Conservation (phyloP, 768 basidiomycete genomes). For the Crassisporium funariophilum region DNA sequence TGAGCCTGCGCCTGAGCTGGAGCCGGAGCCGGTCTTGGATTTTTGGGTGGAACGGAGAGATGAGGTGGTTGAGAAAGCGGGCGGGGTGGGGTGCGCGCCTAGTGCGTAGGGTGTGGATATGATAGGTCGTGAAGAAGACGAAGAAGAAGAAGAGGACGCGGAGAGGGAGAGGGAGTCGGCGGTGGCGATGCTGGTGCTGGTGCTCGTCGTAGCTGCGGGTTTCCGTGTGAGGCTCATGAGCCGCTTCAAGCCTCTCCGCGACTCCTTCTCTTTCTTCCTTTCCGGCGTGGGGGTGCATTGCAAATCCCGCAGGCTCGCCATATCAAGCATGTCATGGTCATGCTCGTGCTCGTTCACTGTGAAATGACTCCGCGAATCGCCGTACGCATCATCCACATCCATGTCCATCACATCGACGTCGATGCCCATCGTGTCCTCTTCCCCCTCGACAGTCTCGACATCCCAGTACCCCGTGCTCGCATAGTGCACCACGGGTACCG, state of each 20-base stretch:
- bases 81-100: constrained; percentile 31
- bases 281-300: constrained; percentile 26
- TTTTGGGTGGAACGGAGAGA: constrained; percentile 9
- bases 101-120: constrained; percentile 52
- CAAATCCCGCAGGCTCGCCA: constrained; percentile 23
- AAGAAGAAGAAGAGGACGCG: constrained; percentile 13
- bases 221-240: constrained; percentile 34
- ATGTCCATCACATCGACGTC: constrained; percentile 42
- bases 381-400: constrained; percentile 35
- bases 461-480: constrained; percentile 34
- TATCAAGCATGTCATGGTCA: constrained; percentile 12
- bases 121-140: constrained; percentile 28
- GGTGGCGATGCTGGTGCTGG: constrained; percentile 10
- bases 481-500: constrained; percentile 64
- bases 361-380: constrained; percentile 13
- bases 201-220: constrained; percentile 15
- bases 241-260: constrained; percentile 36
- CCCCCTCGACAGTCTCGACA: constrained; percentile 15
- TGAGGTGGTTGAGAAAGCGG: constrained; percentile 18
- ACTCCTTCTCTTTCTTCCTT: constrained; percentile 24
- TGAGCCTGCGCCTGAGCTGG: constrained; percentile 10
- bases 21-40: neutral
- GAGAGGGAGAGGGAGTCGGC: constrained; percentile 12
- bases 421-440: constrained; percentile 29
- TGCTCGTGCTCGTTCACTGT: constrained; percentile 16